Evolutionary conservation across 805 yeast genomes (phyloP).

Genomic region (Suhomyces vadensis): DNA sequence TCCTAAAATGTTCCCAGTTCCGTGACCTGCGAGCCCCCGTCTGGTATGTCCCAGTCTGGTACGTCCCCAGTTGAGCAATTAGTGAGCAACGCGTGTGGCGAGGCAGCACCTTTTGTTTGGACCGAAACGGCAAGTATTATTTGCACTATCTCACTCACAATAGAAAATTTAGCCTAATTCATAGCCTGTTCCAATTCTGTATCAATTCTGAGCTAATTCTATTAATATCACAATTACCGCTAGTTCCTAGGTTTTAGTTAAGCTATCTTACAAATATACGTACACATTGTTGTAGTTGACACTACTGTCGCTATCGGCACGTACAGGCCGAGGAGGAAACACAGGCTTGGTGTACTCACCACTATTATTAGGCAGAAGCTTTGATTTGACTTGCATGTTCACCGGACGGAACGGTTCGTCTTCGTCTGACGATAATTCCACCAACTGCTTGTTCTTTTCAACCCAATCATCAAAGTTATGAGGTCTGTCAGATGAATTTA

Average conservation of each 20-base stretch:
- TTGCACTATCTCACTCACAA: too few species aligned
- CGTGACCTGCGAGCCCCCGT: too few species aligned
- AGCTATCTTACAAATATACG: conserved; percentile 15
- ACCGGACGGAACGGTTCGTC: conserved; percentile 25
- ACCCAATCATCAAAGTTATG: conserved; percentile 59
- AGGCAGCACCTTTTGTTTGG: too few species aligned
- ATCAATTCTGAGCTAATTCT: too few species aligned
- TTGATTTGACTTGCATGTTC: conserved; percentile 8
- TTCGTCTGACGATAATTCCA: conserved; percentile 44
- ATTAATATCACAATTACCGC: too few species aligned
- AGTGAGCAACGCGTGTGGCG: too few species aligned
- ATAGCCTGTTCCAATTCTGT: too few species aligned
- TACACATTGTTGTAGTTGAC: conserved; percentile 34
- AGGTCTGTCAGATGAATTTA: conserved; percentile 5
- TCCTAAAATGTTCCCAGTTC: too few species aligned
- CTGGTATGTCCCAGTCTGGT: too few species aligned
- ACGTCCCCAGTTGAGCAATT: too few species aligned
- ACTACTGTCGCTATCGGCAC: conserved; percentile 38
- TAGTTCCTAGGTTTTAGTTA: not conserved
- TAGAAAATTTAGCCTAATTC: too few species aligned
- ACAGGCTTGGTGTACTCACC: conserved; percentile 18
- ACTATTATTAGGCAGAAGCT: conserved; percentile 6
- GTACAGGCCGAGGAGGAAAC: conserved; percentile 31
- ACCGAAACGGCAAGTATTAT: too few species aligned
- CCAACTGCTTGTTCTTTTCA: conserved; percentile 41